Conservation (phyloP, 192 early-diverging fungal species). For the Neocallimastix lanati region DNA sequence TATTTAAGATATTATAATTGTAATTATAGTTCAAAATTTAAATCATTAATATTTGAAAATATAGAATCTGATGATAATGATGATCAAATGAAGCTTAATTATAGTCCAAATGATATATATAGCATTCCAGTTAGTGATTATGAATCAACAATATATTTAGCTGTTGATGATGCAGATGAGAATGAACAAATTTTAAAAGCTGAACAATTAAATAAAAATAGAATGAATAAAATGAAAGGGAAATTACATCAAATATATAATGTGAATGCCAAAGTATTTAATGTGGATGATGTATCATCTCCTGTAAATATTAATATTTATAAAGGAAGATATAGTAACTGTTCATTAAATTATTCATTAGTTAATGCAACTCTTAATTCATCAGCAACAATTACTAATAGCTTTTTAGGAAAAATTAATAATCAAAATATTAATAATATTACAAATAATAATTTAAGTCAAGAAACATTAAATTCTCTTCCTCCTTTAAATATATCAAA, state of each 20-base stretch:
- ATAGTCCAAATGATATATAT: neutral
- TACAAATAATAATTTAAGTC: no score
- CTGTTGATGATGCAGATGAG: neutral
- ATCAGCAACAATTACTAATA: neutral
- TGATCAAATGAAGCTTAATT: no score
- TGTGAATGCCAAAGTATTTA: neutral
- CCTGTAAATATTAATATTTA: neutral
- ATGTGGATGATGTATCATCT: neutral
- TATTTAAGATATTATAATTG: no score
- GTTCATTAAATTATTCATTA: neutral
- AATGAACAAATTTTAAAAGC: neutral
- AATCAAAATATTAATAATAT: no score
- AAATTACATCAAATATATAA: neutral
- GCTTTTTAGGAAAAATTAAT: neutral
- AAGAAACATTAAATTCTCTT: no score
- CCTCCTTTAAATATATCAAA: no score
- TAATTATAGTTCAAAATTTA: no score
- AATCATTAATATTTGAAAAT: no score
- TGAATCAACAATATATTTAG: neutral
- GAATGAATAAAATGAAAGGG: neutral
- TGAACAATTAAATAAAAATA: neutral
- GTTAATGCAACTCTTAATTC: neutral
- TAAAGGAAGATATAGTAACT: neutral
- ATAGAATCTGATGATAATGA: no score
- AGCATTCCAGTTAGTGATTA: neutral